Percentiles rank a stretch among this genome's conserved stretches.
phyloP scores from a whole-genome alignment of 2,329 filamentous ascomycete species.

The Ophiocordyceps polyrhachis-furcata region DNA sequence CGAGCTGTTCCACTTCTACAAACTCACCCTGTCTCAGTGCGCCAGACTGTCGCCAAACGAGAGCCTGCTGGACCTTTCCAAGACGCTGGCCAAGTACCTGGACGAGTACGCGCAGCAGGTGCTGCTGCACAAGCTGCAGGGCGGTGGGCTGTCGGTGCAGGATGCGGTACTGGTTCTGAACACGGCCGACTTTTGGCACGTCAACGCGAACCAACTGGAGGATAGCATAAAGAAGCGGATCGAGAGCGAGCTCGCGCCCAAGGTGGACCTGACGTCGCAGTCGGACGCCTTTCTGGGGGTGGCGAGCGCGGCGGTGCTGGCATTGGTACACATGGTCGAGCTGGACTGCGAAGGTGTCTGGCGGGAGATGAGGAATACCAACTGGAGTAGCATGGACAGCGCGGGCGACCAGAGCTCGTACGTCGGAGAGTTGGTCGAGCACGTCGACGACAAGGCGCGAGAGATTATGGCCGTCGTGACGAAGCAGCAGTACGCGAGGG shows the following conservation, averaged over 20 bases:
- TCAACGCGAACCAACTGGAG: constrained; percentile 80
- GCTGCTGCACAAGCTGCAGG: constrained; percentile 50
- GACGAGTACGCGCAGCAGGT: constrained; percentile 94
- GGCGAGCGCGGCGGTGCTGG: constrained; percentile 68
- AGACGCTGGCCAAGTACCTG: constrained; percentile 76
- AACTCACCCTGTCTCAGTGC: constrained; percentile 80
- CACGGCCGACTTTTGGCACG: constrained; percentile 94
- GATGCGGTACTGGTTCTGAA: constrained; percentile 79
- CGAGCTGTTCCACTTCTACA: constrained; percentile 94
- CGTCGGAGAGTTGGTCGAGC: constrained; percentile 60
- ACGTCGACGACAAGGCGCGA: constrained; percentile 50
- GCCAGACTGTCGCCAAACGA: constrained; percentile 89
- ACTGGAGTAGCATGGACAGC: constrained; percentile 84
- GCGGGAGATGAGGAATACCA: constrained; percentile 93
- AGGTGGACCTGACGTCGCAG: constrained; percentile 79
- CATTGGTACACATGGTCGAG: constrained; percentile 71
- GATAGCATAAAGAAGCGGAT: constrained; percentile 87
- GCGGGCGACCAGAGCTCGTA: constrained; percentile 91
- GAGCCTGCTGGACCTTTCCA: constrained; percentile 66
- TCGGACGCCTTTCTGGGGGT: constrained; percentile 92
- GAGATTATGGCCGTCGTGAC: constrained; percentile 62
- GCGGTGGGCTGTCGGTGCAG: constrained; percentile 42
- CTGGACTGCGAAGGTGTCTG: constrained; percentile 67
- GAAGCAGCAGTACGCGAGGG: constrained; percentile 85
- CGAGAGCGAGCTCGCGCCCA: constrained; percentile 54